A percentile compares a stretch with the other conserved stretches of the same genome.
phyloP scores from a whole-genome alignment of 2,329 filamentous ascomycete species.

The Colletotrichum orbiculare region DNA sequence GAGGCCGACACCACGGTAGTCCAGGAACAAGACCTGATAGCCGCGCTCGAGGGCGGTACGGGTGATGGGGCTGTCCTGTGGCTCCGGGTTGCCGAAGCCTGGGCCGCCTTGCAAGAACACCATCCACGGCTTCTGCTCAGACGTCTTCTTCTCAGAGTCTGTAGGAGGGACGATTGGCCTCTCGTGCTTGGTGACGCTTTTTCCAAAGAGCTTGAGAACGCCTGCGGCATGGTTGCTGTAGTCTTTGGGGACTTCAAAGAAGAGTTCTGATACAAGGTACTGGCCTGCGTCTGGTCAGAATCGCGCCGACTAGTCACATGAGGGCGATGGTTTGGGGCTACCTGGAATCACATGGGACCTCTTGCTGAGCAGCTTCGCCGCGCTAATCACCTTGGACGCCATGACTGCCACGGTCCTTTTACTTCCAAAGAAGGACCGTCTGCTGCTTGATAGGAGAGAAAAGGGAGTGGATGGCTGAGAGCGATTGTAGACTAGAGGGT shows the following conservation, averaged over 20 bases:
- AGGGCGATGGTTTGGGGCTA: neutral
- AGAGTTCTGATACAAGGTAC: constrained; percentile 81
- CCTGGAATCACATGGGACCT: constrained; percentile 54
- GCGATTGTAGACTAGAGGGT: neutral
- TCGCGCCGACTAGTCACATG: neutral
- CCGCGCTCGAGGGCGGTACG: constrained; percentile 78
- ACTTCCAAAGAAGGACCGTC: neutral
- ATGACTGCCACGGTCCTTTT: neutral
- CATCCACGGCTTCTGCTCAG: constrained; percentile 64
- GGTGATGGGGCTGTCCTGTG: constrained; percentile 80
- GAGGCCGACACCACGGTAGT: constrained; percentile 89
- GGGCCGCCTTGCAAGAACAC: constrained; percentile 90
- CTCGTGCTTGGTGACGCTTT: constrained; percentile 76
- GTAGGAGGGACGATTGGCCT: constrained; percentile 63
- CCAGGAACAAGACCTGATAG: constrained; percentile 88
- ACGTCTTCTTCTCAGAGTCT: constrained; percentile 47
- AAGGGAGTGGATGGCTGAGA: neutral
- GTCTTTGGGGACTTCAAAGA: constrained; percentile 88
- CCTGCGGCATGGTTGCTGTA: constrained; percentile 71
- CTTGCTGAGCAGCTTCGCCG: constrained; percentile 54
- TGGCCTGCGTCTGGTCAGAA: constrained; percentile 63
- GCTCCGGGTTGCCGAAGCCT: constrained; percentile 79
- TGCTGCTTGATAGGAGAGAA: neutral
- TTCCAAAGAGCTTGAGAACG: constrained; percentile 80
- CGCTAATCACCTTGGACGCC: constrained; percentile 42